Base-by-base conservation (phyloP, 176 grass and related monocot species). In the Carex myosuroides region DNA sequence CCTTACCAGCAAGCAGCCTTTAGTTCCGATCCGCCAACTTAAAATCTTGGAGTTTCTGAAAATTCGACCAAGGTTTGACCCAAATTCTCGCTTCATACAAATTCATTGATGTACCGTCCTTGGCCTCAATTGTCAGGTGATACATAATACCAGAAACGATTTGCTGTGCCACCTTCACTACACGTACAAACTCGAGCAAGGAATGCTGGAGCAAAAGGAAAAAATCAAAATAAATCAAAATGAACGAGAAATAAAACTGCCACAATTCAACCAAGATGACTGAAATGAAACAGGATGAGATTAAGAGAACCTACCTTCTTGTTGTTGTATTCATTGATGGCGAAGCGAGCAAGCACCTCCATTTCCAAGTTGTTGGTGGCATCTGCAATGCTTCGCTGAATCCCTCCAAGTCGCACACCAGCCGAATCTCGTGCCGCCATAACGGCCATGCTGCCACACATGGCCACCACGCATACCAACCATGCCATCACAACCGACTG, bases 11-110 rank as follows among this genome's bases (percentile, higher is more conserved):
- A 50, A 11, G 12, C 44, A 26, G 52, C 8, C 42, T 58, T 80
- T 0, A 18, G n/a, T 58, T 81, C 0, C 11, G n/a, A 81, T 81
- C 66, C 30, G 63, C 50, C 7, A 83, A 82, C 76, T 92, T 79
- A 86, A 94, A 94, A 2, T 88, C 83, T 81, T 92, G 62, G 73
- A 94, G 90, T 84, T 92, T 50, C 83, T 85, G 89, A 82, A 94
- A 90, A 60, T 94, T 92, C 84, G 81, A 77, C 90, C 92, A 90
- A 1, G 24, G 22, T 71, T 92, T 84, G 70, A 88, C 86, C 88
- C 88, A 92, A 1, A 92, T 72, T 89, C 84, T 88, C 57, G 90
- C 90, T 79, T 90, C 86, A 63, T 94, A 91, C 50, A 89, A 41
- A 84, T 91, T 91, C 83, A 87, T 87, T 18, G 24, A 53, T 69